A percentile compares a stretch with the other conserved stretches of the same genome.
Evolutionary conservation across 257 asterid genomes (phyloP).

Genomic region (Sherardia arvensis): DNA sequence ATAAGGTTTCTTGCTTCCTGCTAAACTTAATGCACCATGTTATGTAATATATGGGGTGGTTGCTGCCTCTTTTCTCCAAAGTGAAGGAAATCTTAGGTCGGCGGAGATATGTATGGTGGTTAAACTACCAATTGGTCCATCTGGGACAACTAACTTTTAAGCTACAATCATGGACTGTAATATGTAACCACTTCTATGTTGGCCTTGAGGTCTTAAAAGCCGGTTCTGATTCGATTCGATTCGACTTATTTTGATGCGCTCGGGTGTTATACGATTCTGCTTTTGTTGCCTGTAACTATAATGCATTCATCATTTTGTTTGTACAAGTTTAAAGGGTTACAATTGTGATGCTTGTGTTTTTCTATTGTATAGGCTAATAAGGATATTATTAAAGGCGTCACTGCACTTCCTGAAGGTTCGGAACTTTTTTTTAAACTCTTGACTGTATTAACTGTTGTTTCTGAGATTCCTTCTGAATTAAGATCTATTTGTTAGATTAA

Average conservation of each 20-base stretch:
- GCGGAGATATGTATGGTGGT: neutral
- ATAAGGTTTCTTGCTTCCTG: neutral
- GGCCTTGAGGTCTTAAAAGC: neutral
- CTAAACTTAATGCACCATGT: neutral
- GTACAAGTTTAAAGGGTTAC: neutral
- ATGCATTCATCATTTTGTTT: neutral
- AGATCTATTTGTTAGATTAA: neutral
- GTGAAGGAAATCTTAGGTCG: slow-evolving; percentile 2
- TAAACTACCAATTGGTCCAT: neutral
- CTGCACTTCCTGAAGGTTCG: neutral
- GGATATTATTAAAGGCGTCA: neutral
- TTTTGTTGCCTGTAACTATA: no score
- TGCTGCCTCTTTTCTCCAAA: slow-evolving; percentile 1
- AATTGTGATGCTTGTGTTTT: neutral
- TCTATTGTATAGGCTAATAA: neutral
- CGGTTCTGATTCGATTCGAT: neutral
- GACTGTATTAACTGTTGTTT: neutral
- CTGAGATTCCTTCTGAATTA: neutral
- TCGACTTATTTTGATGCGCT: neutral
- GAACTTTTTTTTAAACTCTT: neutral
- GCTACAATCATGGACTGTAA: neutral
- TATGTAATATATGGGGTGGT: neutral
- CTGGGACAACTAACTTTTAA: neutral
- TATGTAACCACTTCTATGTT: neutral
- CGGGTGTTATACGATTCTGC: neutral